Percentiles rank a stretch among this genome's conserved stretches.
phyloP scores from a whole-genome alignment of 2,329 filamentous ascomycete genomes.

The Xylariaceae sp. region DNA sequence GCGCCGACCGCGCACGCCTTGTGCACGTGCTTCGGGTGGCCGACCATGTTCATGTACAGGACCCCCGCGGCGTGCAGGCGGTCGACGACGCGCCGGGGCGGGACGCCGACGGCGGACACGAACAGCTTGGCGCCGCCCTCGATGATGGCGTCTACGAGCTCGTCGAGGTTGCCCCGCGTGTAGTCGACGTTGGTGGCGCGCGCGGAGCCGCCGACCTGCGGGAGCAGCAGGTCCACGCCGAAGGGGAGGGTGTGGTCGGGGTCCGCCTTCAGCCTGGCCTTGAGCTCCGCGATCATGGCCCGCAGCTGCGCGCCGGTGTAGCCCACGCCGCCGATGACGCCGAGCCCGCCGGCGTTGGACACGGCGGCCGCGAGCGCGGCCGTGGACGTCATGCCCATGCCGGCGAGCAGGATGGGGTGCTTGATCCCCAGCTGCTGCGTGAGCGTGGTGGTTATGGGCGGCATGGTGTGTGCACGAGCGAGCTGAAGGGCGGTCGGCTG shows the following conservation, averaged over 20 bases:
- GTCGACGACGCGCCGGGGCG: slow-evolving; percentile 22
- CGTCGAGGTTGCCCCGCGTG: slow-evolving; percentile 22
- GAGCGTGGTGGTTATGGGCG: slow-evolving; percentile 64
- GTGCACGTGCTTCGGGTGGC: slow-evolving; percentile 65
- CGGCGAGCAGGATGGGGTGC: slow-evolving; percentile 86
- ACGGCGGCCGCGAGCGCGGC: slow-evolving; percentile 92
- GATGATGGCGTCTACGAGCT: slow-evolving; percentile 26
- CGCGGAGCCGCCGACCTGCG: slow-evolving; percentile 25
- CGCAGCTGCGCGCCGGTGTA: slow-evolving; percentile 94
- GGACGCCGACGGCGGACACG: slow-evolving; percentile 26
- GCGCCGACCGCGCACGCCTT: slow-evolving; percentile 44
- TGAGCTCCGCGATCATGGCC: slow-evolving; percentile 88
- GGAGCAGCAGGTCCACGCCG: slow-evolving; percentile 27
- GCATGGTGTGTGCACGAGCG: slow-evolving; percentile 3
- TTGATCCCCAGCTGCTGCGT: slow-evolving; percentile 96
- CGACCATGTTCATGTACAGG: slow-evolving; percentile 99
- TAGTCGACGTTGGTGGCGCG: slow-evolving; percentile 27
- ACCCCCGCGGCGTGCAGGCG: slow-evolving; percentile 57
- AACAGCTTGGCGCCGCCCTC: slow-evolving; percentile 25
- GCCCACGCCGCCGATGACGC: slow-evolving; percentile 86
- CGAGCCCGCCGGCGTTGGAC: slow-evolving; percentile 88
- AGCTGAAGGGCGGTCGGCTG: no score
- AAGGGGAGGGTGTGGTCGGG: slow-evolving; percentile 67
- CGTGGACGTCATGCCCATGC: slow-evolving; percentile 96
- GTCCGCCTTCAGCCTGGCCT: slow-evolving; percentile 72